Percentiles rank a stretch among this genome's conserved stretches.
These are phyloP conservation scores for Amauroascus niger DNA, from an alignment of 2,329 filamentous ascomycete species.

Conservation along the genomic window DNA sequence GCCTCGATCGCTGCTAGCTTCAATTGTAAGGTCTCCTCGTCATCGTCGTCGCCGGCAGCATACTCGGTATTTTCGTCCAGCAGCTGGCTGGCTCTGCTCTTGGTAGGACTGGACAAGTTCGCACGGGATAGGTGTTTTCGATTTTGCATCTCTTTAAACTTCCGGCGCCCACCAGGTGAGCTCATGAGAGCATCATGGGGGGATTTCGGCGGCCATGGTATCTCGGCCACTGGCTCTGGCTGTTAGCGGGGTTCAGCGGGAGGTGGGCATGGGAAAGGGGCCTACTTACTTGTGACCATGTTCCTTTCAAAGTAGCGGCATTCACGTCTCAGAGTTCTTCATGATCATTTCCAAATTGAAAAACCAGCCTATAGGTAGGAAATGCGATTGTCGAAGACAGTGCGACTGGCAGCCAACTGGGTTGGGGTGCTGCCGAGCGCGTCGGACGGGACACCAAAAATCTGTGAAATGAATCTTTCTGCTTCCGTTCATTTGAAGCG, in stretches of 20 bases:
- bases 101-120: slow-evolving; percentile 14
- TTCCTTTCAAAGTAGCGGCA: not conserved
- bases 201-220: slow-evolving; percentile 52
- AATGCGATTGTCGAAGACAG: not conserved
- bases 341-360: not conserved
- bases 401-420: not conserved
- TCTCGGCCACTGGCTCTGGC: slow-evolving; percentile 16
- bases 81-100: slow-evolving; percentile 14
- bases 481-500: not conserved
- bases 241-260: not conserved
- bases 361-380: not conserved
- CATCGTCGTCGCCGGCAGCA: slow-evolving; percentile 55
- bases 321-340: not conserved
- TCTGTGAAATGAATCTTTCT: not conserved
- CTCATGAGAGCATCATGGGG: slow-evolving; percentile 53
- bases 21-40: slow-evolving; percentile 81
- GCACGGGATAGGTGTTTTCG: slow-evolving; percentile 58
- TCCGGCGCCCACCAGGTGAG: slow-evolving; percentile 70
- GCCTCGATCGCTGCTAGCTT: slow-evolving; percentile 84
- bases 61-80: slow-evolving; percentile 23
- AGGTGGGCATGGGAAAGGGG: not conserved
- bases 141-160: slow-evolving; percentile 58
- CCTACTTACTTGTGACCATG: slow-evolving; percentile 24
- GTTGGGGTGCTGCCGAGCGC: too few relatives aligned
- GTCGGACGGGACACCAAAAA: too few relatives aligned